These are phyloP conservation scores for Arabidopsis suecica DNA, from an alignment of 345 rosid species.

Conservation along the genomic window DNA sequence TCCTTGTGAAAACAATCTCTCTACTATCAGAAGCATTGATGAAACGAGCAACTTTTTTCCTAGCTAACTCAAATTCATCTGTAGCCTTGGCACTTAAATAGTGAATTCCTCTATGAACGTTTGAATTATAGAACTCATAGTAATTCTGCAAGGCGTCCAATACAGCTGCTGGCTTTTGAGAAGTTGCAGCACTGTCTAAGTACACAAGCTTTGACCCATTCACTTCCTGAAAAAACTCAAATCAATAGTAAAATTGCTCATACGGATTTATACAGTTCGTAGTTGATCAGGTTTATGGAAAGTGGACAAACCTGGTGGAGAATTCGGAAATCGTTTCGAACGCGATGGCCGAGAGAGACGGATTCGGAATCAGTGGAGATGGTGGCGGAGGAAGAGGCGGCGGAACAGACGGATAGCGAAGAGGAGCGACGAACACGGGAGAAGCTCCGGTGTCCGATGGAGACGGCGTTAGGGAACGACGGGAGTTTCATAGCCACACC, in stretches of 20 bases:
- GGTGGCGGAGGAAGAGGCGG: constrained; percentile 45
- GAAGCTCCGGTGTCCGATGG: constrained; percentile 32
- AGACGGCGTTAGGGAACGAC: constrained; percentile 49
- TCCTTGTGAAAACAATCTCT: constrained; percentile 90
- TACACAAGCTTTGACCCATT: constrained; percentile 86
- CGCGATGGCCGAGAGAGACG: constrained; percentile 75
- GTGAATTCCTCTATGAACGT: constrained; percentile 90
- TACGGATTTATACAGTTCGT: not conserved
- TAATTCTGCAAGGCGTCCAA: constrained; percentile 75
- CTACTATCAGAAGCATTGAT: constrained; percentile 71
- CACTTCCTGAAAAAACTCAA: constrained; percentile 58
- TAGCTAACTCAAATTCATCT: constrained; percentile 84
- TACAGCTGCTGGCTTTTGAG: constrained; percentile 83
- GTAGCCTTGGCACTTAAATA: constrained; percentile 92
- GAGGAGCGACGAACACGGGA: constrained; percentile 29
- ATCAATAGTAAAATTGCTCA: not conserved
- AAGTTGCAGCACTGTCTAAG: constrained; percentile 96
- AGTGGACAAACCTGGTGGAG: constrained; percentile 67
- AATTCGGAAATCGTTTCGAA: constrained; percentile 83
- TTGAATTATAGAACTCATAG: constrained; percentile 79
- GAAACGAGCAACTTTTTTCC: constrained; percentile 86
- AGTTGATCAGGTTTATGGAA: not conserved
- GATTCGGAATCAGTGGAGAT: constrained; percentile 45
- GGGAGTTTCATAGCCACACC: constrained; percentile 63
- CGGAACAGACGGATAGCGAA: constrained; percentile 43